These are phyloP conservation scores for Colletotrichum limetticola DNA, from an alignment of 2,329 filamentous ascomycete genomes.

Conservation along the genomic window DNA sequence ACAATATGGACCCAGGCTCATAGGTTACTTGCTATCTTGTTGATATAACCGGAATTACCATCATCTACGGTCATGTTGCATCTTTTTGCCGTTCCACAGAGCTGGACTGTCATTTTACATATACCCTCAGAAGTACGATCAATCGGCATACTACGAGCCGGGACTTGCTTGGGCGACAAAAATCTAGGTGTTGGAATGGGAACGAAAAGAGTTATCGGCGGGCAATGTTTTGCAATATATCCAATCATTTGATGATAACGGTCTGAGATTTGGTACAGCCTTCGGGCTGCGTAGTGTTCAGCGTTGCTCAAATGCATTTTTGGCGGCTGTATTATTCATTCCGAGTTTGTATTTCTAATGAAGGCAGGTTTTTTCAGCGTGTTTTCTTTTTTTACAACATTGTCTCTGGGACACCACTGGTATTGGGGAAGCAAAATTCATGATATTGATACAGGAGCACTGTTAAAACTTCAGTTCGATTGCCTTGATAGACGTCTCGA, in stretches of 20 bases:
- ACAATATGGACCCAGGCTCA: conserved; percentile 24
- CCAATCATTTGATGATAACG: neutral
- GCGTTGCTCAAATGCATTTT: neutral
- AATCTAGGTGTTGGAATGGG: neutral
- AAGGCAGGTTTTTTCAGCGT: neutral
- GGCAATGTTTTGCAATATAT: neutral
- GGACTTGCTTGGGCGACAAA: neutral
- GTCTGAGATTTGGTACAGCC: neutral
- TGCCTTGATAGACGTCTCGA: no score
- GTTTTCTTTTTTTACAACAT: neutral
- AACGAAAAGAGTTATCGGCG: no score
- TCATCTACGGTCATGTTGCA: neutral
- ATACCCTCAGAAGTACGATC: neutral
- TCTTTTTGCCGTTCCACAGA: neutral
- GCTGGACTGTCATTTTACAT: neutral
- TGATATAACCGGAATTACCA: no score
- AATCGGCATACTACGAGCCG: neutral
- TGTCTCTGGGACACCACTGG: no score
- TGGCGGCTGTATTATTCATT: neutral
- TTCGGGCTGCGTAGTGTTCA: neutral
- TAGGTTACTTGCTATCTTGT: neutral
- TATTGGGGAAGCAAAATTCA: no score
- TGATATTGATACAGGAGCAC: no score
- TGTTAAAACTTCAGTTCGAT: no score
- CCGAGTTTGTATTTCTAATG: neutral